These are phyloP conservation scores for Coemansia sp. DNA, from an alignment of 192 early-diverging fungal genomes.

Conservation along the genomic window DNA sequence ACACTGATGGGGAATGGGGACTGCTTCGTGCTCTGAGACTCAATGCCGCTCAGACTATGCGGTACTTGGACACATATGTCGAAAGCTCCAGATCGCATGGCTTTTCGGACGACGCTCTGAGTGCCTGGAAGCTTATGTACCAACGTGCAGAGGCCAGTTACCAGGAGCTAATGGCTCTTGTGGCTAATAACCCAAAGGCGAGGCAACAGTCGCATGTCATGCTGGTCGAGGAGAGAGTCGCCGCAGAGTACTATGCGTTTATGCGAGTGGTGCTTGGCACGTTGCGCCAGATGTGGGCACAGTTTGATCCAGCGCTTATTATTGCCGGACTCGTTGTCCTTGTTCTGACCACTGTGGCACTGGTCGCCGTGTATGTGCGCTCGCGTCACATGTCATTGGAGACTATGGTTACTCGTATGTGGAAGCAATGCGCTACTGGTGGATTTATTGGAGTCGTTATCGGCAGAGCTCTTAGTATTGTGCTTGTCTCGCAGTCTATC, in stretches of 20 bases:
- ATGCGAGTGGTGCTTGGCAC: slow-evolving; percentile 67
- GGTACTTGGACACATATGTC: slow-evolving; percentile 49
- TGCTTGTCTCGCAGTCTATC: not conserved
- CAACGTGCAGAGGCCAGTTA: slow-evolving; percentile 40
- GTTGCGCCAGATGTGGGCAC: slow-evolving; percentile 88
- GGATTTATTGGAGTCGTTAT: slow-evolving; percentile 16
- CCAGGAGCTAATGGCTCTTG: slow-evolving; percentile 19
- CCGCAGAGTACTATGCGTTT: slow-evolving; percentile 57
- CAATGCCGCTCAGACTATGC: slow-evolving; percentile 66
- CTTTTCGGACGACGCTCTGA: slow-evolving; percentile 40
- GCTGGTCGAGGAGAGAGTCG: slow-evolving; percentile 38
- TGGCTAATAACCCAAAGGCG: slow-evolving; percentile 1
- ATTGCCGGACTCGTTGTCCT: slow-evolving; percentile 69
- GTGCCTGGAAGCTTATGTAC: slow-evolving; percentile 38
- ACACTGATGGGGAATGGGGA: slow-evolving; percentile 35
- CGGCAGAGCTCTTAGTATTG: slow-evolving; percentile 16
- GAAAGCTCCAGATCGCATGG: slow-evolving; percentile 42
- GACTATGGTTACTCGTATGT: not conserved
- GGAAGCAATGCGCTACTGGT: slow-evolving; percentile 9
- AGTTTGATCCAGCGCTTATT: slow-evolving; percentile 86
- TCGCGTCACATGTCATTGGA: slow-evolving; percentile 20
- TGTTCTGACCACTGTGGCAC: slow-evolving; percentile 3
- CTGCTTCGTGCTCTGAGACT: slow-evolving; percentile 63
- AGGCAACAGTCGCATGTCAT: slow-evolving; percentile 11
- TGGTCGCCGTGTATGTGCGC: slow-evolving; percentile 15